Evolutionary conservation across 805 yeast genomes (phyloP).

Genomic region (Pichia sporocuriosa): DNA sequence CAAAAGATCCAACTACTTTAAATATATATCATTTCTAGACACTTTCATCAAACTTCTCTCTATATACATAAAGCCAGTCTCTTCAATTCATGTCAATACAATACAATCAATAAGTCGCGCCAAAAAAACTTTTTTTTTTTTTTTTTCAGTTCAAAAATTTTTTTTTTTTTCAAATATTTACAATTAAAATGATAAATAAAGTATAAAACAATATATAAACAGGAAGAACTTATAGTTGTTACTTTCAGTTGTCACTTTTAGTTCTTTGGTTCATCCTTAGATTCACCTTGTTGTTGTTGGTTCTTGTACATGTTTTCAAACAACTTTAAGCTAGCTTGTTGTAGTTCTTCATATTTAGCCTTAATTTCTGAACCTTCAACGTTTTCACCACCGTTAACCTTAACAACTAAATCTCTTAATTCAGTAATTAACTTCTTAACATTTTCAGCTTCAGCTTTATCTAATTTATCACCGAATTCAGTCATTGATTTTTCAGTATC

Average conservation of each 20-base stretch:
- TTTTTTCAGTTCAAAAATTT: no score
- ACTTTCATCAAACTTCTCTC: no score
- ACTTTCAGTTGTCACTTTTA: not conserved
- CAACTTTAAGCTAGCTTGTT: conserved; percentile 65
- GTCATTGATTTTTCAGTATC: conserved; percentile 84
- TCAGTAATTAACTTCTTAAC: conserved; percentile 49
- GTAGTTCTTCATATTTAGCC: conserved; percentile 69
- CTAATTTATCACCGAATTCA: conserved; percentile 63
- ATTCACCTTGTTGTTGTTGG: conserved; percentile 19
- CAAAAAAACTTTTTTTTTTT: no score
- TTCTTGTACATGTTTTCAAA: conserved; percentile 61
- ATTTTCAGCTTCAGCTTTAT: conserved; percentile 41
- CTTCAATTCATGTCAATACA: no score
- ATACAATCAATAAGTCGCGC: no score
- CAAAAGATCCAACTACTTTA: no score
- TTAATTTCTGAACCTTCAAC: conserved; percentile 54
- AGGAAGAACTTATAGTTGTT: not conserved
- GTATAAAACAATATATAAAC: conserved; percentile 4
- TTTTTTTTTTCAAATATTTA: no score
- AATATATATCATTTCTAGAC: no score
- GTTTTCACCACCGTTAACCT: conserved; percentile 45
- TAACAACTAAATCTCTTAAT: conserved; percentile 59
- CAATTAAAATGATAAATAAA: no score
- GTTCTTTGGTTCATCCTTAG: conserved; percentile 16
- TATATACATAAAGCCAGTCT: no score